A percentile compares a stretch with the other conserved stretches of the same genome.
phyloP scores from a whole-genome alignment of 257 asterid species.

The Coffea eugenioides region DNA sequence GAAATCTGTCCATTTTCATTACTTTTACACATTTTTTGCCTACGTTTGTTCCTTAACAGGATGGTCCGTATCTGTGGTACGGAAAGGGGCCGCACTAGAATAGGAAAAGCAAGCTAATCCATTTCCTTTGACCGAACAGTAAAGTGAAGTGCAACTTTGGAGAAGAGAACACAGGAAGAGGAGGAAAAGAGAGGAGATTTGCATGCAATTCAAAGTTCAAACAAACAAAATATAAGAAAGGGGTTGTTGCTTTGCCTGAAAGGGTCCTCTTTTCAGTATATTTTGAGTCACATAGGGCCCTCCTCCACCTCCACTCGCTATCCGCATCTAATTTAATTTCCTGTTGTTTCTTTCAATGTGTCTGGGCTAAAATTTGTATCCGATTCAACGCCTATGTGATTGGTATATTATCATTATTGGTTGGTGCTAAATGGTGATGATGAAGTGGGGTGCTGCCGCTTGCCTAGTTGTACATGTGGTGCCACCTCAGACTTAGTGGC shows the following conservation, averaged over 20 bases:
- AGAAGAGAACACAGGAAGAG: neutral
- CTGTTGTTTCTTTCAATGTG: neutral
- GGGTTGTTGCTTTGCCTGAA: constrained; percentile 1
- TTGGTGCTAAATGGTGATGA: neutral
- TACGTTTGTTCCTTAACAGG: neutral
- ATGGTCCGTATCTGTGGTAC: constrained; percentile 2
- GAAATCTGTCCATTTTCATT: neutral
- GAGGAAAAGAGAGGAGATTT: neutral
- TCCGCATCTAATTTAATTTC: neutral
- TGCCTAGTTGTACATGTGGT: constrained; percentile 7
- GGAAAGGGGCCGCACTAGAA: constrained; percentile 8
- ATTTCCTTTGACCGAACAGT: constrained; percentile 8
- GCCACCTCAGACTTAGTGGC: constrained; percentile 10
- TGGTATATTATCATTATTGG: neutral
- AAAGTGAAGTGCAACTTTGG: neutral
- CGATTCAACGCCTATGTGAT: constrained; percentile 5
- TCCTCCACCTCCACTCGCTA: constrained; percentile 11
- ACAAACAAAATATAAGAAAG: constrained; percentile 8
- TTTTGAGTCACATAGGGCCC: constrained; percentile 5
- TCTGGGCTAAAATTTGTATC: constrained; percentile 1
- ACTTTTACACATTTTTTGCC: neutral
- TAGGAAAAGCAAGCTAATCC: constrained; percentile 14
- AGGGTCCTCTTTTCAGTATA: neutral
- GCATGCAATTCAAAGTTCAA: neutral
- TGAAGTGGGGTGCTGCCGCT: constrained; percentile 21